Conservation (phyloP, 371 early-diverging fungal species). For the Gilbertella persicaria region DNA sequence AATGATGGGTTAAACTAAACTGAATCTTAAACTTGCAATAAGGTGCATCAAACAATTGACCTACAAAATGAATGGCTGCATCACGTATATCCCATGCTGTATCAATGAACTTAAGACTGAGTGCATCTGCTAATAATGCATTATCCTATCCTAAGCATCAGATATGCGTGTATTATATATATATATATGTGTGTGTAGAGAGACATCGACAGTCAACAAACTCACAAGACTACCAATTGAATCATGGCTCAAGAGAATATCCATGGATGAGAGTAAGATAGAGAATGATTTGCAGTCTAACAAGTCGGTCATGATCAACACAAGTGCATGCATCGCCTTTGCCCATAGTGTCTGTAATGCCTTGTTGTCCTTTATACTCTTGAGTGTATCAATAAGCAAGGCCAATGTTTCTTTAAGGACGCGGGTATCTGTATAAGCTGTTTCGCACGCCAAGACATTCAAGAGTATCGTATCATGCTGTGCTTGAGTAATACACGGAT, state of each 20-base stretch:
- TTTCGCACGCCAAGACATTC: conserved; percentile 30
- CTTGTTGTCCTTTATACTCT: not conserved
- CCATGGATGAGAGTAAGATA: conserved; percentile 45
- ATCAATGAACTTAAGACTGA: conserved; percentile 50
- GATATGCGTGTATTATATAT: too few species aligned
- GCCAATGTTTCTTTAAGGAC: conserved; percentile 48
- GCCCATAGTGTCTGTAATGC: conserved; percentile 17
- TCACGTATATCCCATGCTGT: conserved; percentile 65
- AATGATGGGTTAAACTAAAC: conserved; percentile 50
- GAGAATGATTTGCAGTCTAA: conserved; percentile 42
- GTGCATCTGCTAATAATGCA: conserved; percentile 34
- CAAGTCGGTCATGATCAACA: conserved; percentile 29
- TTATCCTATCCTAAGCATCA: conserved; percentile 1
- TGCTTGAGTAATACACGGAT: conserved; percentile 3
- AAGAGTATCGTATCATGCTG: conserved; percentile 21
- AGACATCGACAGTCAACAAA: conserved; percentile 11
- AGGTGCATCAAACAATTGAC: conserved; percentile 42
- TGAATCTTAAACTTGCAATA: conserved; percentile 24
- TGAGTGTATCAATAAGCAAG: conserved; percentile 33
- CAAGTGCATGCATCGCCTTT: conserved; percentile 34
- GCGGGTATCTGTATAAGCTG: conserved; percentile 43
- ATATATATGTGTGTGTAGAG: not conserved
- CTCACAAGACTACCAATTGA: conserved; percentile 7
- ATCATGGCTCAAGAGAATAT: conserved; percentile 42
- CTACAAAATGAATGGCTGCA: conserved; percentile 55